Percentiles rank a stretch among this genome's conserved stretches.
Conservation (phyloP, 2,329 filamentous ascomycete genomes). For the Fusarium sp. region DNA sequence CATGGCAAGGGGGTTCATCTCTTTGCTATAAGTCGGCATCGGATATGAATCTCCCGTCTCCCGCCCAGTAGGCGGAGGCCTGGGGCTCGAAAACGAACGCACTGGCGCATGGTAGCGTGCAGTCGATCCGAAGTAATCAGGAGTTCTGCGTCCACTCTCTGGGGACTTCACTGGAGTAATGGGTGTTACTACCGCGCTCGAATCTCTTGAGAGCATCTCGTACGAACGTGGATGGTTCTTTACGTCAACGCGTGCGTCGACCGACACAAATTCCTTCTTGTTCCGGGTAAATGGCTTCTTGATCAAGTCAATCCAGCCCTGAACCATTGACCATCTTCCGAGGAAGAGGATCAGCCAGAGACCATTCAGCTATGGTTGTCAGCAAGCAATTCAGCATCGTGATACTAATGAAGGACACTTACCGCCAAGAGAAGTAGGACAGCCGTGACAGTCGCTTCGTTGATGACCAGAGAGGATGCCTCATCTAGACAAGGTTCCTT, state of each 20-base stretch:
- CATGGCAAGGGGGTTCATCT: conserved; percentile 64
- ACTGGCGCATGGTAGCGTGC: conserved; percentile 62
- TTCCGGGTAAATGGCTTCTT: conserved; percentile 56
- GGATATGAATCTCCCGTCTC: conserved; percentile 54
- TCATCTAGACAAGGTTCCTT: conserved; percentile 71
- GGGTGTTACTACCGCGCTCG: conserved; percentile 63
- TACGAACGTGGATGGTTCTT: conserved; percentile 75
- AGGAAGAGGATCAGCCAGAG: conserved; percentile 86
- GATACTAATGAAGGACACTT: conserved; percentile 47
- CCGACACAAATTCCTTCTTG: conserved; percentile 86
- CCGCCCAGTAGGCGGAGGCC: conserved; percentile 56
- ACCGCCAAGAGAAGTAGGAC: conserved; percentile 84
- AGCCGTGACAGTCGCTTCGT: conserved; percentile 78
- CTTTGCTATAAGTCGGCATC: conserved; percentile 44
- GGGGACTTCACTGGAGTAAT: conserved; percentile 51
- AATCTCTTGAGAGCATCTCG: conserved; percentile 77
- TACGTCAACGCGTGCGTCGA: conserved; percentile 73
- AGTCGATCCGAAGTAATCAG: conserved; percentile 65
- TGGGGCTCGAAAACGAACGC: conserved; percentile 64
- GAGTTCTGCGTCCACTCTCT: conserved; percentile 54
- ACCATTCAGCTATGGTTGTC: conserved; percentile 71
- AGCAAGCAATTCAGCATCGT: background rate
- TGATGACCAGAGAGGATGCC: conserved; percentile 71
- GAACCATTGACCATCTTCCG: conserved; percentile 83
- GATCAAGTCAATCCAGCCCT: conserved; percentile 79